phyloP scores from a whole-genome alignment of 495 filamentous ascomycete species.

The Podospora pseudoanserina region DNA sequence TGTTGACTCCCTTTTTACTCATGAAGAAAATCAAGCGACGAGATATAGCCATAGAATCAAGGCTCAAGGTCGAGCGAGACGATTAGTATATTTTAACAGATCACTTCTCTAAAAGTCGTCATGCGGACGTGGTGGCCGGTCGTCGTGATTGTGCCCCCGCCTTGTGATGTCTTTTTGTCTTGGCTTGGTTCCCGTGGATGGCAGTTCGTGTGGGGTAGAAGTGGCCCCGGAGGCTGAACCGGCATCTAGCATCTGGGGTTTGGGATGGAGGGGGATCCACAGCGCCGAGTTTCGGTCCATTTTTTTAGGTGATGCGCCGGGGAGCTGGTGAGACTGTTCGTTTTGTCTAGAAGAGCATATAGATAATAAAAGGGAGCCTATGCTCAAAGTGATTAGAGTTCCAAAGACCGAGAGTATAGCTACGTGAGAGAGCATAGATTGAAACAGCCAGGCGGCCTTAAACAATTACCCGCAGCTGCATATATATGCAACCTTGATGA shows the following conservation, averaged over 20 bases:
- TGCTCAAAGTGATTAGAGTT: background rate
- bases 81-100: background rate
- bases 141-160: too few species aligned
- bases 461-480: conserved; percentile 10
- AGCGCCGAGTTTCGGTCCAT: background rate
- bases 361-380: background rate
- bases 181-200: background rate
- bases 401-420: background rate
- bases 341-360: background rate
- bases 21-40: background rate
- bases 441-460: background rate
- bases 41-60: background rate
- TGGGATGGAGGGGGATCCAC: conserved; percentile 5
- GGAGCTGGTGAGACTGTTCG: background rate
- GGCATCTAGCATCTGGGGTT: conserved; percentile 1
- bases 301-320: background rate
- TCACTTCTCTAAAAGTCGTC: background rate
- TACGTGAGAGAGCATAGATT: background rate
- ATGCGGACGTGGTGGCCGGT: background rate
- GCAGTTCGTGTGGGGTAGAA: conserved; percentile 1
- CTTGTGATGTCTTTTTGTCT: background rate
- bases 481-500: too few species aligned
- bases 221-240: background rate
- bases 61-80: background rate
- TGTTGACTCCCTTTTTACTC: background rate